Base-by-base conservation (phyloP, 192 early-diverging fungal genomes). In the Endogone sp. region DNA sequence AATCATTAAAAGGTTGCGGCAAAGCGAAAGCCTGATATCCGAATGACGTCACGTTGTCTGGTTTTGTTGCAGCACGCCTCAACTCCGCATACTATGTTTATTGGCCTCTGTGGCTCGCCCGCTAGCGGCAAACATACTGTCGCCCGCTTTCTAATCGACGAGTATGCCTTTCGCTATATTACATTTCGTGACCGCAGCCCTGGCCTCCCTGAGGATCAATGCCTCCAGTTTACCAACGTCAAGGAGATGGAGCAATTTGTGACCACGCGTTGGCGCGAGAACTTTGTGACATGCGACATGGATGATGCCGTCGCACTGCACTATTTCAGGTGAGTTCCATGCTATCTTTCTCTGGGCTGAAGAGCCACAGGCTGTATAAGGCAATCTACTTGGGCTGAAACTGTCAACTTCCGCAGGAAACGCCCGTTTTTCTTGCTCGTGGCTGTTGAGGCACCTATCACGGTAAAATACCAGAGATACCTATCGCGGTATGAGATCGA, bases 371-470 rank as follows among this genome's bases (percentile, higher is more conserved):
- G n/a, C n/a, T n/a, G n/a, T n/a, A n/a, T n/a, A n/a, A n/a, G n/a
- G n/a, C n/a, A n/a, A n/a, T n/a, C n/a, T n/a, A n/a, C n/a, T n/a
- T n/a, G n/a, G n/a, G n/a, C n/a, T n/a, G n/a, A n/a, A n/a, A n/a
- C n/a, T 16, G 37, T 49, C 37, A 16, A 3, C 60, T 29, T 21
- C 28, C 26, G 22, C 44, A 84, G 88, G 44, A 93, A 91, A 67
- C 80, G 92, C 2, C 92, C 92, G 0, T 93, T 96, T 80, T 88
- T 95, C 30, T 77, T 97, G 8, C 71, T 97, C 9, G 82, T 97
- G 1, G 85, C 90, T n/a, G 82, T 99, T 4, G 91, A 96, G 60
- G 92, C 93, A n/a, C 91, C 93, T 0, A 71, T 87, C 26, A 75
- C 74, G 27, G 73, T 89, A 23, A 88, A 95, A 29, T 93, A 90